These are phyloP conservation scores for Coleophoma eucalyptorum DNA, from an alignment of 2,329 filamentous ascomycete genomes.

Conservation along the genomic window DNA sequence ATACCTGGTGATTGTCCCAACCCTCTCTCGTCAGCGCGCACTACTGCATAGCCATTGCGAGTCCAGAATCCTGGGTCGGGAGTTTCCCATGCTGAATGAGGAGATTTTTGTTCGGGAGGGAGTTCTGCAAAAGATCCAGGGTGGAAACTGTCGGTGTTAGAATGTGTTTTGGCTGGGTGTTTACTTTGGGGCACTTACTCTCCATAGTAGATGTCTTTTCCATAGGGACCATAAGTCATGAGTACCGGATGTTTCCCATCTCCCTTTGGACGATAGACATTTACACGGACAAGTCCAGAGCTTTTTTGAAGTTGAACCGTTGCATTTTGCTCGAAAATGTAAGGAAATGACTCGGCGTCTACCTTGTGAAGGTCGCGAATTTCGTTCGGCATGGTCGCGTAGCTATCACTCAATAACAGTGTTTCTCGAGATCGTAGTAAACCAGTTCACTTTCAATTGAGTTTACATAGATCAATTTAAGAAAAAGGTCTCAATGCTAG, in stretches of 20 bases:
- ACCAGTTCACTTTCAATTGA: too few relatives aligned
- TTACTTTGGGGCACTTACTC: not conserved
- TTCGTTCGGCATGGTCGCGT: slow-evolving; percentile 1
- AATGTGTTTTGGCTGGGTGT: not conserved
- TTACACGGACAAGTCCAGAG: slow-evolving; percentile 38
- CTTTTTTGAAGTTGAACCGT: slow-evolving; percentile 35
- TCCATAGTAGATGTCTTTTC: not conserved
- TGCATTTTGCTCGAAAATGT: slow-evolving; percentile 41
- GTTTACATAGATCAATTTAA: too few relatives aligned
- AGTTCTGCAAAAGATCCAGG: slow-evolving; percentile 42
- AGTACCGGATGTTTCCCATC: not conserved
- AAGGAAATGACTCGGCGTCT: not conserved
- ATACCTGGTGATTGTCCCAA: slow-evolving; percentile 47
- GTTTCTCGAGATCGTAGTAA: not conserved
- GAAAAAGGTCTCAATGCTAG: too few relatives aligned
- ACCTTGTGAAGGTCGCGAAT: slow-evolving; percentile 1
- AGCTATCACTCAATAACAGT: not conserved
- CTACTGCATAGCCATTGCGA: slow-evolving; percentile 33
- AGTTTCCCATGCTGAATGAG: slow-evolving; percentile 40
- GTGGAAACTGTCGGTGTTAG: slow-evolving; percentile 35
- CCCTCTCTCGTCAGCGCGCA: slow-evolving; percentile 45
- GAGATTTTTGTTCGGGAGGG: slow-evolving; percentile 34
- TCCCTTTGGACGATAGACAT: slow-evolving; percentile 19
- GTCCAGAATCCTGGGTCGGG: slow-evolving; percentile 41
- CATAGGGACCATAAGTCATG: slow-evolving; percentile 1